phyloP scores from a whole-genome alignment of 2,329 filamentous ascomycete species.

The Sporothrix euskadiensis region DNA sequence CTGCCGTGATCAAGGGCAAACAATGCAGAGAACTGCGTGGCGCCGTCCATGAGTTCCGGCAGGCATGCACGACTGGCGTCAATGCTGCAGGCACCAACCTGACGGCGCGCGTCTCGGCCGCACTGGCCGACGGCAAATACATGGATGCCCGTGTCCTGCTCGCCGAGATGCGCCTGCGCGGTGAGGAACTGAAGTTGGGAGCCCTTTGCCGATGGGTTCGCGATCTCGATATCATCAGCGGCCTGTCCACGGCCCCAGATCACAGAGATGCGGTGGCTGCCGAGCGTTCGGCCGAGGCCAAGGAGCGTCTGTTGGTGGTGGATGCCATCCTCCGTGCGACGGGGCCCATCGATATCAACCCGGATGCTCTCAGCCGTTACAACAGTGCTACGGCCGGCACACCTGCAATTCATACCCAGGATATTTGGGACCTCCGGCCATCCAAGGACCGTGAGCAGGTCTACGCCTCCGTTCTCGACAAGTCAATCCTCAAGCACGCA shows the following conservation, averaged over 20 bases:
- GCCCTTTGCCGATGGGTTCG: constrained; percentile 72
- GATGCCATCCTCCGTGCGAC: constrained; percentile 65
- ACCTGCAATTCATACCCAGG: constrained; percentile 57
- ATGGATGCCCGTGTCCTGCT: constrained; percentile 65
- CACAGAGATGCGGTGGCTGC: constrained; percentile 40
- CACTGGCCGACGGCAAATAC: constrained; percentile 65
- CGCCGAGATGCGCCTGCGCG: constrained; percentile 68
- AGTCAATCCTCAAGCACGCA: constrained; percentile 51
- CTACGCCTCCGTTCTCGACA: constrained; percentile 61
- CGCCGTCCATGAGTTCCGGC: constrained; percentile 68
- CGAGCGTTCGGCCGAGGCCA: constrained; percentile 49
- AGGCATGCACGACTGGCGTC: constrained; percentile 66
- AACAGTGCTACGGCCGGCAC: constrained; percentile 37
- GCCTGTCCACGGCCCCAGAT: constrained; percentile 58
- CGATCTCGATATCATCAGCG: constrained; percentile 68
- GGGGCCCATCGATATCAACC: constrained; percentile 58
- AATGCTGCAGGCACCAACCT: constrained; percentile 63
- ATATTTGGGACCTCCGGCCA: constrained; percentile 61
- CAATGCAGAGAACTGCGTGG: constrained; percentile 65
- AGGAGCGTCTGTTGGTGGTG: constrained; percentile 60
- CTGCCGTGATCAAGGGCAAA: constrained; percentile 66
- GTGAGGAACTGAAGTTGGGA: constrained; percentile 65
- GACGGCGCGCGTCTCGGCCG: constrained; percentile 65
- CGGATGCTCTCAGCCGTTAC: constrained; percentile 35
- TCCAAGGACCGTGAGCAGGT: constrained; percentile 46